A percentile compares a stretch with the other conserved stretches of the same genome.
These are phyloP conservation scores for Lithospermum erythrorhizon DNA, from an alignment of 257 asterid genomes.

Conservation along the genomic window DNA sequence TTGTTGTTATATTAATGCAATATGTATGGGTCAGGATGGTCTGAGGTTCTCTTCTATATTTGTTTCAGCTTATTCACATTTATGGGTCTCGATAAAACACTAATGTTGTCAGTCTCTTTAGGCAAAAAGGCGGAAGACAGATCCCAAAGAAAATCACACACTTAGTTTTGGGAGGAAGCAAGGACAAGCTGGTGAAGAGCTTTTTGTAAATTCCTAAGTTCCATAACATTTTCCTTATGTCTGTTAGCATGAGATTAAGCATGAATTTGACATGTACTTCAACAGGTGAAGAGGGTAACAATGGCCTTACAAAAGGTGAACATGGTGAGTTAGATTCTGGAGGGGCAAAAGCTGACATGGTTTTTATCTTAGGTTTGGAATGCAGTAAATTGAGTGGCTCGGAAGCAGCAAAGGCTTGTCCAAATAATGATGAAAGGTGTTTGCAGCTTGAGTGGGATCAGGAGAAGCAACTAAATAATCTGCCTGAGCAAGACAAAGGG, in stretches of 20 bases:
- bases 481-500: conserved; percentile 17
- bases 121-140: conserved; percentile 34
- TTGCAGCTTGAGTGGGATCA: conserved; percentile 19
- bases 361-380: conserved; percentile 53
- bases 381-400: conserved; percentile 35
- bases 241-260: conserved; percentile 10
- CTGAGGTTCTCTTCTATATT: not conserved
- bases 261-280: conserved; percentile 15
- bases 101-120: conserved; percentile 16
- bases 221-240: conserved; percentile 5
- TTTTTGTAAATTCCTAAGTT: conserved; percentile 13
- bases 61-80: not conserved
- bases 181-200: conserved; percentile 17
- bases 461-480: conserved; percentile 21
- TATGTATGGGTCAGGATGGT: not conserved
- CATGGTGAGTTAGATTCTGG: conserved; percentile 21
- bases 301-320: conserved; percentile 20
- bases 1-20: not conserved
- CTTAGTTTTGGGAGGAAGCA: conserved; percentile 19
- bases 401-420: conserved; percentile 16
- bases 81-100: not conserved
- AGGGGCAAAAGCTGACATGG: conserved; percentile 19
- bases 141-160: conserved; percentile 11
- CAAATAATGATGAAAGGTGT: conserved; percentile 17
- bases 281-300: conserved; percentile 31